These are phyloP conservation scores for Picochlorum sp. DNA, from an alignment of 139 green algal genomes.

Conservation along the genomic window DNA sequence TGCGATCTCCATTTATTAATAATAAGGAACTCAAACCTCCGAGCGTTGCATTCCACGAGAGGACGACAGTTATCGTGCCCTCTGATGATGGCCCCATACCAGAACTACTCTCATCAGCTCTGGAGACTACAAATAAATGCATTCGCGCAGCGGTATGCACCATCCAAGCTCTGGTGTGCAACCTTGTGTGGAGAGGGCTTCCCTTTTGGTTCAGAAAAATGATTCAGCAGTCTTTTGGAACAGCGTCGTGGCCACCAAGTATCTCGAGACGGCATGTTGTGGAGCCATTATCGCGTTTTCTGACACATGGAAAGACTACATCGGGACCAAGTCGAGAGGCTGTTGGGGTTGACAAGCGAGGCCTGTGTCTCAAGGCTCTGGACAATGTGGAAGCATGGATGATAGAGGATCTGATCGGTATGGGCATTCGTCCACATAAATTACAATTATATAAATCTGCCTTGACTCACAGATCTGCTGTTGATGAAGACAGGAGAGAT, in stretches of 20 bases:
- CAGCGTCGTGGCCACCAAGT: not conserved
- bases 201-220: not conserved
- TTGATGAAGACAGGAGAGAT: conserved; percentile 10
- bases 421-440: conserved; percentile 4
- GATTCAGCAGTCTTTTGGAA: not conserved
- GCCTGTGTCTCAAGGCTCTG: not conserved
- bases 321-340: not conserved
- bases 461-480: conserved; percentile 23
- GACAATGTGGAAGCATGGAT: conserved; percentile 28
- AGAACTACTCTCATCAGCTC: too few relatives aligned
- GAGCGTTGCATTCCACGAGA: too few relatives aligned
- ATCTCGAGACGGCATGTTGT: not conserved
- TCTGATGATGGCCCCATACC: too few relatives aligned
- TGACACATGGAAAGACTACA: conserved; percentile 13
- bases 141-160: too few relatives aligned
- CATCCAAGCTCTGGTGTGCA: too few relatives aligned
- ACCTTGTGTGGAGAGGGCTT: not conserved
- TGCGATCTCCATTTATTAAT: not conserved
- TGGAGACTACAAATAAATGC: too few relatives aligned
- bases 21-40: too few relatives aligned
- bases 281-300: not conserved
- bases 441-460: conserved; percentile 30
- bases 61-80: too few relatives aligned
- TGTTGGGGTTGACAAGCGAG: not conserved
- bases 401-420: conserved; percentile 24